Conservation (phyloP, 2,329 filamentous ascomycete species). For the Thielaviopsis populi region DNA sequence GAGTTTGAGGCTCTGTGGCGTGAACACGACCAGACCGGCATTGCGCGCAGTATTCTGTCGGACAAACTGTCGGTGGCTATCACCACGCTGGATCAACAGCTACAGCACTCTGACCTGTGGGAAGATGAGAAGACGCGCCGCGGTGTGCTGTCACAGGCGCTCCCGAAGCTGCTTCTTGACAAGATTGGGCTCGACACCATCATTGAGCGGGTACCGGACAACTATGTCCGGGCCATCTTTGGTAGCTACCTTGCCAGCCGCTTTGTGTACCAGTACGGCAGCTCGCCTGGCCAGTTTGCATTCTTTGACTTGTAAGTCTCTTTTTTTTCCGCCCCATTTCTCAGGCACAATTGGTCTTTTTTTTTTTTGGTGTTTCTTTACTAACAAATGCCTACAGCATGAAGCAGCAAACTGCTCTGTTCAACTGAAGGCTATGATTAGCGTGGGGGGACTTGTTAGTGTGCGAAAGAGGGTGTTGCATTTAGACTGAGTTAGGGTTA, state of each 20-base stretch:
- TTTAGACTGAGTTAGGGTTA: background rate
- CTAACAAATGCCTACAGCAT: constrained; percentile 32
- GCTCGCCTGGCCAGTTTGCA: constrained; percentile 84
- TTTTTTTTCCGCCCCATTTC: background rate
- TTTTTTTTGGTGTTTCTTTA: background rate
- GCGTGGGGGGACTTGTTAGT: background rate
- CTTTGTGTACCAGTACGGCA: constrained; percentile 93
- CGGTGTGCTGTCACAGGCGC: constrained; percentile 67
- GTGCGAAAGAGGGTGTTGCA: background rate
- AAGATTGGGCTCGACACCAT: constrained; percentile 88
- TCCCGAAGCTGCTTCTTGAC: constrained; percentile 68
- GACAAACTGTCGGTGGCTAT: constrained; percentile 86
- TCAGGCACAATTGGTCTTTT: no score
- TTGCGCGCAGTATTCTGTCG: constrained; percentile 70
- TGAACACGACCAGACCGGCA: constrained; percentile 70
- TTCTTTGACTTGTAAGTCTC: constrained; percentile 90
- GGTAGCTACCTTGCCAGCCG: constrained; percentile 88
- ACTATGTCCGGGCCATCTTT: constrained; percentile 88
- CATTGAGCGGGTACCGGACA: constrained; percentile 72
- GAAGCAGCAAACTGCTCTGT: constrained; percentile 26
- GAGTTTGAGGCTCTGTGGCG: constrained; percentile 99
- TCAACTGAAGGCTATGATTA: background rate
- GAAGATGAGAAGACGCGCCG: constrained; percentile 62
- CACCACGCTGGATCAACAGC: constrained; percentile 89
- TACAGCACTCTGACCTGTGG: constrained; percentile 90